Percentiles rank a stretch among this genome's conserved stretches.
Conservation (phyloP, 306 rosid species). For the Echinosophora koreensis region DNA sequence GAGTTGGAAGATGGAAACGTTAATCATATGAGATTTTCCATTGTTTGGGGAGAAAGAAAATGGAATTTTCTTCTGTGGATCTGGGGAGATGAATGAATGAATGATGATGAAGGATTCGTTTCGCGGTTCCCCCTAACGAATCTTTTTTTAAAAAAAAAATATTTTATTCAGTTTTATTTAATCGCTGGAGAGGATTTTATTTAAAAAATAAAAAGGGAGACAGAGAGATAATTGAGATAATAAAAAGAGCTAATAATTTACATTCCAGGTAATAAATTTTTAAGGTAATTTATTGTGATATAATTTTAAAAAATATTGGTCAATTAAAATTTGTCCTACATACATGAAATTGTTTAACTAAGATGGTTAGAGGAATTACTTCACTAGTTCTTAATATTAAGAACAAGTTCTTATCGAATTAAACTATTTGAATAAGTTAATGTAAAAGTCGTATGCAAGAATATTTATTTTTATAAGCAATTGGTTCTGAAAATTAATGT, state of each 20-base stretch:
- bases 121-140: conserved; percentile 2
- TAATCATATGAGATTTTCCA: not conserved
- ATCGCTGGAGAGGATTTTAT: not conserved
- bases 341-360: too few species aligned
- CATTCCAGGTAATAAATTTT: not conserved
- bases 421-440: too few species aligned
- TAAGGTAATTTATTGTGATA: too few species aligned
- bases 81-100: not conserved
- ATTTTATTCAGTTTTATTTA: not conserved
- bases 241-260: not conserved
- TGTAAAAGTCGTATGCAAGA: too few species aligned
- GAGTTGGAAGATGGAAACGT: not conserved
- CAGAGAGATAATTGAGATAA: not conserved
- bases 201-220: not conserved
- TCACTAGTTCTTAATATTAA: too few species aligned
- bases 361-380: too few species aligned
- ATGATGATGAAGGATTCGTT: conserved; percentile 16
- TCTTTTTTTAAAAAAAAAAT: not conserved
- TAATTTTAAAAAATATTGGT: too few species aligned
- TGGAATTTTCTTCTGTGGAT: not conserved
- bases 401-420: too few species aligned
- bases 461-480: too few species aligned
- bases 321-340: too few species aligned
- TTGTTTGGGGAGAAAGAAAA: not conserved
- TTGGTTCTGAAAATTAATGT: too few species aligned